Evolutionary conservation across 176 grass and related monocot genomes (phyloP).

Genomic region (Microstegium vimineum): DNA sequence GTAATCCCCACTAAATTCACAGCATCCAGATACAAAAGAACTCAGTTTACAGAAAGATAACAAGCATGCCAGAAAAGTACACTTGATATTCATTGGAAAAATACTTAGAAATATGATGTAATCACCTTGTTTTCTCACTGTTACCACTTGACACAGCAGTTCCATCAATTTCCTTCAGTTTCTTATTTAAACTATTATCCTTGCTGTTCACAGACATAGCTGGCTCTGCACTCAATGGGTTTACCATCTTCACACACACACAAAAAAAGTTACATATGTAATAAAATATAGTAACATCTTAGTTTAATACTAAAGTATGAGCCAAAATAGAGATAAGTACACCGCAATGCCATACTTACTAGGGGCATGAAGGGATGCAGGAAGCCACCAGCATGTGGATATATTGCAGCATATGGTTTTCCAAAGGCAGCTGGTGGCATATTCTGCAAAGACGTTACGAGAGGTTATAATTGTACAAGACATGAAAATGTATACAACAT

Average conservation of each 20-base stretch:
- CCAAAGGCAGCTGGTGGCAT: slow-evolving; percentile 53
- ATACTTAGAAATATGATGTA: not conserved
- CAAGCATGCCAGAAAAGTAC: not conserved
- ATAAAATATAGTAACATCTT: not conserved
- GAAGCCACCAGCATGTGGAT: slow-evolving; percentile 62
- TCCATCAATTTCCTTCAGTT: slow-evolving; percentile 53
- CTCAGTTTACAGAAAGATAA: slow-evolving; percentile 10
- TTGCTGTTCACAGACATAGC: slow-evolving; percentile 59
- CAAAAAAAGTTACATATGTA: too few species aligned
- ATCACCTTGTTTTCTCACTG: slow-evolving; percentile 55
- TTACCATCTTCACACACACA: slow-evolving; percentile 54
- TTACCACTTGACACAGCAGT: slow-evolving; percentile 47
- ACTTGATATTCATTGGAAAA: not conserved
- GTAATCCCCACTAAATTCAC: slow-evolving; percentile 36
- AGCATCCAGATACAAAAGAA: slow-evolving; percentile 1
- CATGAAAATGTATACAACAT: not conserved
- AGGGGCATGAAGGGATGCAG: slow-evolving; percentile 56
- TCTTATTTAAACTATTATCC: slow-evolving; percentile 44
- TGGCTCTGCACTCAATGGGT: slow-evolving; percentile 60
- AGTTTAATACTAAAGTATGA: not conserved
- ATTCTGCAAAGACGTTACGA: slow-evolving; percentile 30
- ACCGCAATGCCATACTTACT: slow-evolving; percentile 47
- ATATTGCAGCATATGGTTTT: slow-evolving; percentile 64
- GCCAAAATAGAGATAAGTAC: not conserved
- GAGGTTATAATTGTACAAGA: not conserved